Base-by-base conservation (phyloP, 768 basidiomycete genomes). In the Calocera viscosa region DNA sequence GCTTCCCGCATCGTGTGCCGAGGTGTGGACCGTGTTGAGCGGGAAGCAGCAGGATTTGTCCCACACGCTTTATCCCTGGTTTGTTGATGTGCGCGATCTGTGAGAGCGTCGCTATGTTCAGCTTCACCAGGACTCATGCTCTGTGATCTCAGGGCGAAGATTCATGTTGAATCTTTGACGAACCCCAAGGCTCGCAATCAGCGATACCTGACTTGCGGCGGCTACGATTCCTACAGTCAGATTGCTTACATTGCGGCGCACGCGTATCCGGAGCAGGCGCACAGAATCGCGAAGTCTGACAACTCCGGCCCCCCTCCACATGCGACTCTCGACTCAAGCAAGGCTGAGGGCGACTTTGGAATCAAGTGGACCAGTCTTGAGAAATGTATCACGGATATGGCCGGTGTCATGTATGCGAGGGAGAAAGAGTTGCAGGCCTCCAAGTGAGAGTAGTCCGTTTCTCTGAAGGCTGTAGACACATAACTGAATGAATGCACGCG, bases 11-110 rank as follows among this genome's bases (percentile, higher is more conserved):
- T 66, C 66, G 17, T 63, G 35, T n/a, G 66, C 47, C 17, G 66
- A 49, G 40, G 22, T 68, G 39, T 68, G 66, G 34, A 60, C 28
- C 12, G 40, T 67, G 24, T 68, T 68, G 26, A 67, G 40, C 34
- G 68, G 68, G n/a, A 60, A 60, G 53, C 53, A 60, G 30, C 60
- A 64, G 22, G 63, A 49, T 1, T 26, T 66, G 30, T 35, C 66
- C 17, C n/a, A 33, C 12, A 64, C 30, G 16, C 63, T 28, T 24
- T 49, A 35, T 8, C 66, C 53, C 11, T 60, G 53, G 53, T 60
- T 26, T 26, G 53, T 60, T 5, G 53, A 60, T 28, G 53, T 60
- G 16, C 53, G 53, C 53, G 53, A 60, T 24, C 3, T 60, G 53
- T 60, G 30, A 16, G 53, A 28, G 24, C 49, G 3, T 60, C 30